Percentiles rank a stretch among this genome's conserved stretches.
Evolutionary conservation across 148 eudicot genomes (phyloP).

Genomic region (Spergularia bocconei): DNA sequence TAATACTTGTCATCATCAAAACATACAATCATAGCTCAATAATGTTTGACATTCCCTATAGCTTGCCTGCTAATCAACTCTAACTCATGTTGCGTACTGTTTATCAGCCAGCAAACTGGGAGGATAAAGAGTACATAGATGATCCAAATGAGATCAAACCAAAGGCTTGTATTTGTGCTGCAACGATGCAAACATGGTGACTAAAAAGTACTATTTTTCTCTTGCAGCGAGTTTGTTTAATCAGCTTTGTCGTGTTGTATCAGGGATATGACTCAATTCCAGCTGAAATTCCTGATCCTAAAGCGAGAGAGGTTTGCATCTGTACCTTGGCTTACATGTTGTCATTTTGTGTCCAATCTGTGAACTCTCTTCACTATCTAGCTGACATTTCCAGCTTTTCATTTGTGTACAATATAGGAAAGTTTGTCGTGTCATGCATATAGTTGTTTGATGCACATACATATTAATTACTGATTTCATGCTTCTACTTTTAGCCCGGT

Average conservation of each 20-base stretch:
- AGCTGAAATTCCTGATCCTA: constrained; percentile 47
- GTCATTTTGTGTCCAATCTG: neutral
- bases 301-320: constrained; percentile 43
- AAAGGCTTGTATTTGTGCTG: constrained; percentile 28
- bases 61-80: neutral
- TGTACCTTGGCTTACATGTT: constrained; percentile 3
- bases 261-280: constrained; percentile 52
- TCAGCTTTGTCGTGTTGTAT: constrained; percentile 12
- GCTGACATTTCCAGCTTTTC: neutral
- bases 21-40: too few species aligned
- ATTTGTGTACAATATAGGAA: neutral
- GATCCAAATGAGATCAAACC: constrained; percentile 45
- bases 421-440: neutral
- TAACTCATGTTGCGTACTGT: neutral
- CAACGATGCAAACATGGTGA: neutral
- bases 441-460: too few species aligned
- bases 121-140: constrained; percentile 42
- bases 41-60: neutral
- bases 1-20: too few species aligned
- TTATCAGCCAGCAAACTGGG: constrained; percentile 44
- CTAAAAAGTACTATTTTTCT: too few species aligned
- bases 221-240: neutral
- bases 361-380: neutral
- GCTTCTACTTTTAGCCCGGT: constrained; percentile 51
- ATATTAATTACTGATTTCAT: neutral